Base-by-base conservation (phyloP, 2,329 filamentous ascomycete genomes). In the Cryphonectria parasitica region DNA sequence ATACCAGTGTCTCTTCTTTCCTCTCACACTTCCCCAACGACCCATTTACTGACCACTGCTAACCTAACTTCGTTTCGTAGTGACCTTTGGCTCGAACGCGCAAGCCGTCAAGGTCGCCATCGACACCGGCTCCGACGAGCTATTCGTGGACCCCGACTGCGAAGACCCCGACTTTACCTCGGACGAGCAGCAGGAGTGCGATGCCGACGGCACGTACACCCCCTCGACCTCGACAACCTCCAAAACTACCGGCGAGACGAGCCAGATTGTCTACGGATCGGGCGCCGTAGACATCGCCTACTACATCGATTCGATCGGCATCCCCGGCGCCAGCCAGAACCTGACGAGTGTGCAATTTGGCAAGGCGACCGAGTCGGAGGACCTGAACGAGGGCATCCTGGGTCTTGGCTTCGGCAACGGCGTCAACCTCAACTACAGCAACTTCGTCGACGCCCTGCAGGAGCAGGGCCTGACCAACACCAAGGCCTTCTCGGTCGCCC, bases 341-440 rank as follows among this genome's bases (percentile, higher is more conserved):
- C 76, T 88, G 36, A 76, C 82, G 28, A 76, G 82, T 28, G 83
- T 90, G 68, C 85, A 88, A 74, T 89, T 91, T 69, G 89, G 89
- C 70, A 85, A 90, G 43, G 89, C 88, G 8, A 84, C 83, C 39
- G 75, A 76, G 17, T 83, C 80, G 6, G 69, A 77, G 25, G 81
- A 85, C 71, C 81, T 84, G 68, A 82, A 82, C 65, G 78, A 83
- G 17, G 83, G 83, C 43, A 92, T 95, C 60, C 80, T 94, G 25
- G 92, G 92, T 43, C 89, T 95, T 60, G 92, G 92, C 43, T 92
- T 91, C 77, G 82, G 87, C 6, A 60, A 77, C 8, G 81, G 80
- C 65, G 71, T 79, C 64, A 83, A 82, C 68, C 80, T 80, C 17
- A 74, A 75, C 13, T 86, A 86, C 75, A 78, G 78, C 72, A 85